Evolutionary conservation across 192 early-diverging fungal genomes (phyloP).

Genomic region (Gigaspora rosea): DNA sequence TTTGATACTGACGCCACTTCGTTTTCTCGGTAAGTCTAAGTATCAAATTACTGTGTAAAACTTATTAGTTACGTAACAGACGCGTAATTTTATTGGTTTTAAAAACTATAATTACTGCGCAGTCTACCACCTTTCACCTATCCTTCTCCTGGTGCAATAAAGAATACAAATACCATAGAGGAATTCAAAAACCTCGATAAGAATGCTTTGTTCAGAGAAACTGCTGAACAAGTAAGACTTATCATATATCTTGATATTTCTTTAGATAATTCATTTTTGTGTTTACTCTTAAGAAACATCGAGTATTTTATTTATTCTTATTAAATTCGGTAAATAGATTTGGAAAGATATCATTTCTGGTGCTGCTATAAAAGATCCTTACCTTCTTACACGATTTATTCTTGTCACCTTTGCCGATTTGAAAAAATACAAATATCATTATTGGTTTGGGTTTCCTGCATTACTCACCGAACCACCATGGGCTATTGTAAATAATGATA

Average conservation of each 20-base stretch:
- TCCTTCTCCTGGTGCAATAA: conserved; percentile 58
- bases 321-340: conserved; percentile 49
- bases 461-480: conserved; percentile 68
- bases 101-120: neutral
- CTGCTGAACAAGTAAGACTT: conserved; percentile 56
- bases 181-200: conserved; percentile 88
- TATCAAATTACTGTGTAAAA: neutral
- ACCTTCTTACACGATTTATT: conserved; percentile 70
- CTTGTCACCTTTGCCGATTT: conserved; percentile 93
- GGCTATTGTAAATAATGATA: conserved; percentile 35
- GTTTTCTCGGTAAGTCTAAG: neutral
- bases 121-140: conserved; percentile 46
- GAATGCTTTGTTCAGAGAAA: conserved; percentile 58
- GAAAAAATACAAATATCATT: conserved; percentile 93
- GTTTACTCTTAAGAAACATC: neutral
- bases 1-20: conserved; percentile 42
- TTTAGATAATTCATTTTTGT: neutral
- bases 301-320: conserved; percentile 30
- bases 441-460: conserved; percentile 95
- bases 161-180: conserved; percentile 95
- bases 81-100: neutral
- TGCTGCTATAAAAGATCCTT: conserved; percentile 60
- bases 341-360: conserved; percentile 74
- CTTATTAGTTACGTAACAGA: neutral
- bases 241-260: neutral